These are phyloP conservation scores for Aspergillus incahuasiensis DNA, from an alignment of 495 filamentous ascomycete species.

Conservation along the genomic window DNA sequence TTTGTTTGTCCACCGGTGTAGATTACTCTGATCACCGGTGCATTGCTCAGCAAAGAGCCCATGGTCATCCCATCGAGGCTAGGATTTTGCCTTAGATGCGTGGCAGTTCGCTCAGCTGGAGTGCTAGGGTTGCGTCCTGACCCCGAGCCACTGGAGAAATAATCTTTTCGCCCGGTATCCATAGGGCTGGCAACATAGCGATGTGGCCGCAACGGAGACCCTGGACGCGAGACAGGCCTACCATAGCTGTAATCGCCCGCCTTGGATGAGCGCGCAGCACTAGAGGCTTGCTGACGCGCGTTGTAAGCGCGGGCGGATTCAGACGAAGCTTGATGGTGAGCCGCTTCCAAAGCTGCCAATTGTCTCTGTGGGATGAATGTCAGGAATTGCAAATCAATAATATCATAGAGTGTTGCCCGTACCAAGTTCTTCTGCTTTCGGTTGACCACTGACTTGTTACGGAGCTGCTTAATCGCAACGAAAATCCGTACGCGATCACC, in stretches of 20 bases:
- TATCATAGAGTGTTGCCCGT: too few relatives aligned
- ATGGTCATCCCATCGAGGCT: slow-evolving; percentile 79
- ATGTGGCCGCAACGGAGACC: slow-evolving; percentile 58
- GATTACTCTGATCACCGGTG: slow-evolving; percentile 84
- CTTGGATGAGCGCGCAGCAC: slow-evolving; percentile 72
- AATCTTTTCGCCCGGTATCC: slow-evolving; percentile 48
- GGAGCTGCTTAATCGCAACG: slow-evolving; percentile 84
- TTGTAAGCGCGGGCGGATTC: slow-evolving; percentile 61
- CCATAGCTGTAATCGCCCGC: slow-evolving; percentile 48
- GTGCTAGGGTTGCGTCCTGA: slow-evolving; percentile 45
- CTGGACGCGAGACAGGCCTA: slow-evolving; percentile 61
- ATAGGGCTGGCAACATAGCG: slow-evolving; percentile 48
- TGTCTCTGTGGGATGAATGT: slow-evolving; percentile 38
- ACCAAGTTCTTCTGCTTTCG: slow-evolving; percentile 85
- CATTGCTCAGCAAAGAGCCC: slow-evolving; percentile 70
- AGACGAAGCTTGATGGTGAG: slow-evolving; percentile 58
- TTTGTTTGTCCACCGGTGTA: slow-evolving; percentile 86
- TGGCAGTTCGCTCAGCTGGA: slow-evolving; percentile 40
- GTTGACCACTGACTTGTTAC: slow-evolving; percentile 77
- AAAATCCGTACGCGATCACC: slow-evolving; percentile 95
- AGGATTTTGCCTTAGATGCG: slow-evolving; percentile 52
- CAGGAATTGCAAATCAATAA: too few relatives aligned
- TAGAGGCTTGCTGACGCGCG: slow-evolving; percentile 46
- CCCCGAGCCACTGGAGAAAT: slow-evolving; percentile 49
- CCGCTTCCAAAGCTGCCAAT: slow-evolving; percentile 38